Percentiles rank a stretch among this genome's conserved stretches.
Evolutionary conservation across 345 rosid species (phyloP).

Genomic region (Salix udensis): DNA sequence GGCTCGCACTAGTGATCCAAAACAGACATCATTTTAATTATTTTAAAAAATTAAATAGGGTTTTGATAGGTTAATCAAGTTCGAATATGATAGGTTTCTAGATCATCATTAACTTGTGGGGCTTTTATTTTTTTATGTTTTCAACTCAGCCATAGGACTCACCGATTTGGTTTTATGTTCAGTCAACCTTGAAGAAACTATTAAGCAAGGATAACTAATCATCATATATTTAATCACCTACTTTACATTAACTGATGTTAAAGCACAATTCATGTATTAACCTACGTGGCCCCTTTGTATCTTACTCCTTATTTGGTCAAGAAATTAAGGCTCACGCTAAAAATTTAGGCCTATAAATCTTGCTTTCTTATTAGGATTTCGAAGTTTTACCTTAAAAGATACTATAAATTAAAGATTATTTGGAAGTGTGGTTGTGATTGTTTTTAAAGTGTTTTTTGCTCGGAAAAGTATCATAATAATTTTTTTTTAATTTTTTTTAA

Average conservation of each 20-base stretch:
- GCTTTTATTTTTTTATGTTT: too few relatives aligned
- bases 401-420: too few relatives aligned
- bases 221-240: not conserved
- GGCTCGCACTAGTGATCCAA: too few relatives aligned
- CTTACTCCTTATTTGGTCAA: not conserved
- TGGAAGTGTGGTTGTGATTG: fast-evolving
- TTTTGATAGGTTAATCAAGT: too few relatives aligned
- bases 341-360: constrained; percentile 11
- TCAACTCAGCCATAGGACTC: not conserved
- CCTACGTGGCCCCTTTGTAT: constrained; percentile 24
- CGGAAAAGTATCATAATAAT: too few relatives aligned
- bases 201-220: not conserved
- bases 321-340: not conserved
- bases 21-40: too few relatives aligned
- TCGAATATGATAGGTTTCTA: too few relatives aligned
- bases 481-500: too few relatives aligned
- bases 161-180: not conserved
- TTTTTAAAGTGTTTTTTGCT: too few relatives aligned
- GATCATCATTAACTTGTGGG: too few relatives aligned
- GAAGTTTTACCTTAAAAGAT: not conserved
- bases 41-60: too few relatives aligned
- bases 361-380: not conserved
- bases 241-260: not conserved
- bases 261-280: constrained; percentile 19
- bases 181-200: not conserved